Evolutionary conservation across 495 filamentous ascomycete species (phyloP), one percentile per base, ranked within the genome.

Genomic region (Annulohypoxylon maeteangense): DNA sequence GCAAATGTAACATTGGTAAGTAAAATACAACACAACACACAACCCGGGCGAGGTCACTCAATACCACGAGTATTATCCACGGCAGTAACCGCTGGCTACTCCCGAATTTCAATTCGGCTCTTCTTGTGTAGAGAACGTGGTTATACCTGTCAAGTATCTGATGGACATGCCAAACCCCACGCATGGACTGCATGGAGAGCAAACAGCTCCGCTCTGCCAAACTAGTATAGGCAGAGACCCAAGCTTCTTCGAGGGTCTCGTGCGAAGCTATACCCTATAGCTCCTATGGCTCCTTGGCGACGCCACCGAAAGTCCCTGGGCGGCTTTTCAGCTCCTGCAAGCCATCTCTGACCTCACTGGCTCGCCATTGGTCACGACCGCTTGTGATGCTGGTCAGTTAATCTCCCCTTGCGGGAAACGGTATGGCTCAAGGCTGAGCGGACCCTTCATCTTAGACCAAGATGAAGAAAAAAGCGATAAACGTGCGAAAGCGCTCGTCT

Each of bases 291-390:
- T 40, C 48, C 75, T 77, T 77, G 65, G 72, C 75, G 58, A 27
- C 36, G 44, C 65, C 66, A 70, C 65, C 61, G 60, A 68, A 62
- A 61, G 55, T 34, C 31, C 45, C 69, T 55, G 45, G 14, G 18
- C 62, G 38, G 18, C 48, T 69, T 61, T 74, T 77, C 76, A 77
- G 75, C 76, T 78, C 59, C 75, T 76, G 75, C 73, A 73, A 60
- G 61, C 60, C 68, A 70, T 70, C 31, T 31, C 36, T 10, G 14
- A 71, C 45, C 11, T 54, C 50, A n/a, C 32, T 6, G 6, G 10
- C 22, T 25, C 54, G 29, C 38, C 63, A 77, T 75, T 77, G 75
- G 75, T 8, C 34, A 45, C 7, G 27, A 4, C 31, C n/a, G 44
- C 14, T 31, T 47, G 44, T 51, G 55, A 71, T 75, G 56, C 72